Conservation (phyloP, 2,329 filamentous ascomycete genomes). For the Aureobasidium mangrovei region DNA sequence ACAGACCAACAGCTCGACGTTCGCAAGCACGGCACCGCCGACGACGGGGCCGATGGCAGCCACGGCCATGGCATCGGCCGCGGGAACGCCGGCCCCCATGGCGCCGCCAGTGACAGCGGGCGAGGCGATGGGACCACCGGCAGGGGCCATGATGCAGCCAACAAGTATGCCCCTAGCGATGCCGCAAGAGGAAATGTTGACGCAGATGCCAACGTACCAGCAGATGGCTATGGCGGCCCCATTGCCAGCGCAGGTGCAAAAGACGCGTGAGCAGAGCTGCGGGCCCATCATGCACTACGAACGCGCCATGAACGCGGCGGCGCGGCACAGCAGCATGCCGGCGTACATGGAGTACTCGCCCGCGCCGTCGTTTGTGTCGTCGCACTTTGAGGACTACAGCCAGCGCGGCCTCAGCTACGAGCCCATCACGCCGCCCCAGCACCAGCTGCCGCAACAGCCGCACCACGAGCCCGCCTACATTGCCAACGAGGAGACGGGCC, state of each 20-base stretch:
- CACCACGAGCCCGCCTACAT: slow-evolving; percentile 90
- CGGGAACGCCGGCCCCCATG: slow-evolving; percentile 61
- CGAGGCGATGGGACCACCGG: slow-evolving; percentile 27
- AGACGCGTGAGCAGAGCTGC: slow-evolving; percentile 77
- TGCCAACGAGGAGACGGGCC: slow-evolving; percentile 90
- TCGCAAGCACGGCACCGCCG: slow-evolving; percentile 48
- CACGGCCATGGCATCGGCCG: slow-evolving; percentile 88
- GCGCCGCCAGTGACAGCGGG: slow-evolving; percentile 10
- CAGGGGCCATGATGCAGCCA: slow-evolving; percentile 20
- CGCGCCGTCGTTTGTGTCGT: slow-evolving; percentile 96
- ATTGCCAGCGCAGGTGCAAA: slow-evolving; percentile 64
- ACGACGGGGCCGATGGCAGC: slow-evolving; percentile 81
- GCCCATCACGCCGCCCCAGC: slow-evolving; percentile 91
- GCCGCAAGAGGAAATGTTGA: slow-evolving; percentile 48
- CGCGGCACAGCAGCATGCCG: slow-evolving; percentile 92
- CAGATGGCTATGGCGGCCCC: slow-evolving; percentile 68
- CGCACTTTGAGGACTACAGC: slow-evolving; percentile 96
- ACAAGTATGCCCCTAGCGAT: slow-evolving; percentile 38
- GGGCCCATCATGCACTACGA: slow-evolving; percentile 71
- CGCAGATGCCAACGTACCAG: slow-evolving; percentile 61
- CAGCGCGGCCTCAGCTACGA: slow-evolving; percentile 93
- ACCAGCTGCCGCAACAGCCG: slow-evolving; percentile 49
- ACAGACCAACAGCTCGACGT: slow-evolving; percentile 96
- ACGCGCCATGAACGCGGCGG: slow-evolving; percentile 60
- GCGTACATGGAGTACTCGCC: slow-evolving; percentile 97